These are phyloP conservation scores for Pholiota microspora DNA, from an alignment of 768 basidiomycete species.

Conservation along the genomic window DNA sequence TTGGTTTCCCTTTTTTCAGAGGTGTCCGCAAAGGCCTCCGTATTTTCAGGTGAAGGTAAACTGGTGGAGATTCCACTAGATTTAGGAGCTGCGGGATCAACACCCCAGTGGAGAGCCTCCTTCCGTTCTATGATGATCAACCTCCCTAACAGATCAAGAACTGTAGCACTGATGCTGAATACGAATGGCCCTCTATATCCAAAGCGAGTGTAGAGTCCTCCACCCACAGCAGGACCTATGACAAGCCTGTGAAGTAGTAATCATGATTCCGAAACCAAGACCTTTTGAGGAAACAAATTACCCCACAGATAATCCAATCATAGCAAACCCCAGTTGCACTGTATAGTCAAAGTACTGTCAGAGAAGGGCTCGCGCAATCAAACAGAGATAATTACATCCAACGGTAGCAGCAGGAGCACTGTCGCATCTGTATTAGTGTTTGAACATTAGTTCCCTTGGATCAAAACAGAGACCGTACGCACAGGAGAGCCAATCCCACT, in stretches of 20 bases:
- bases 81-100: conserved; percentile 33
- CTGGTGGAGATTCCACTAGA: background rate
- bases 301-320: conserved; percentile 58
- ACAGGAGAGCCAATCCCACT: conserved; percentile 60
- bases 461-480: conserved; percentile 12
- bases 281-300: conserved; percentile 19
- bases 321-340: conserved; percentile 61
- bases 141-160: conserved; percentile 51
- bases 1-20: background rate
- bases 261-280: conserved; percentile 7
- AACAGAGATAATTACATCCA: conserved; percentile 35
- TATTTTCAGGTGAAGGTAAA: background rate
- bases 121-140: conserved; percentile 57
- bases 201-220: conserved; percentile 48
- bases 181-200: conserved; percentile 64
- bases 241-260: conserved; percentile 35
- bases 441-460: background rate
- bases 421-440: conserved; percentile 44
- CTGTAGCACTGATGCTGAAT: conserved; percentile 43
- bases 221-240: conserved; percentile 58
- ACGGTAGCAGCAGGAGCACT: conserved; percentile 44
- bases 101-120: conserved; percentile 45
- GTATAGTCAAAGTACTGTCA: background rate
- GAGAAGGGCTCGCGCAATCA: background rate
- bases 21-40: background rate